Conservation (phyloP, 148 eudicot species). For the Rhododendron henanense region DNA sequence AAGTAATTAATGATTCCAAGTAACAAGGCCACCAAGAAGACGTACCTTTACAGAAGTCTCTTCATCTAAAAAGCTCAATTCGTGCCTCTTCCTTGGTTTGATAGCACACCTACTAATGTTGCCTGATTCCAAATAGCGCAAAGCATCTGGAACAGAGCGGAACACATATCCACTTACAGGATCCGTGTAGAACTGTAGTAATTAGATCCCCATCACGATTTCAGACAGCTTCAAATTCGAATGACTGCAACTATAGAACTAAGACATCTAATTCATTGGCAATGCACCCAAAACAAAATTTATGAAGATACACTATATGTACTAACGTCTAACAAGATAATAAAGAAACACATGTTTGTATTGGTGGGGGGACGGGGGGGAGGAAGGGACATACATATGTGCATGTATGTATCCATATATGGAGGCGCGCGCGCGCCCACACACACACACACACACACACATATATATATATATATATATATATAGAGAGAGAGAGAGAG, state of each 20-base stretch:
- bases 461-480: too few species aligned
- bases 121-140: constrained; percentile 68
- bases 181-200: constrained; percentile 43
- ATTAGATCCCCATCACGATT: constrained; percentile 7
- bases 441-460: too few species aligned
- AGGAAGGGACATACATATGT: background rate
- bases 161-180: constrained; percentile 57
- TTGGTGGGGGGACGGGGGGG: too few species aligned
- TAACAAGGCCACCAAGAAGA: background rate
- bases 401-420: background rate
- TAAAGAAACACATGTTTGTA: background rate
- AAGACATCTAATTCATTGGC: background rate
- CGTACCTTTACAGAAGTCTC: constrained; percentile 34
- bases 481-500: too few species aligned
- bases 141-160: constrained; percentile 56
- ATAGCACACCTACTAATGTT: constrained; percentile 54
- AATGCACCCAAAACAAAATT: background rate
- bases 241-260: background rate
- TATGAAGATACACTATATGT: background rate
- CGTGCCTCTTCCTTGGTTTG: constrained; percentile 45
- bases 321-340: background rate
- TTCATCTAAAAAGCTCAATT: constrained; percentile 22
- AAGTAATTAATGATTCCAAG: background rate
- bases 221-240: background rate
- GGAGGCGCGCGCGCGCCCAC: background rate